Base-by-base conservation (phyloP, 2,329 filamentous ascomycete species). In the Herpotrichia juniperi region DNA sequence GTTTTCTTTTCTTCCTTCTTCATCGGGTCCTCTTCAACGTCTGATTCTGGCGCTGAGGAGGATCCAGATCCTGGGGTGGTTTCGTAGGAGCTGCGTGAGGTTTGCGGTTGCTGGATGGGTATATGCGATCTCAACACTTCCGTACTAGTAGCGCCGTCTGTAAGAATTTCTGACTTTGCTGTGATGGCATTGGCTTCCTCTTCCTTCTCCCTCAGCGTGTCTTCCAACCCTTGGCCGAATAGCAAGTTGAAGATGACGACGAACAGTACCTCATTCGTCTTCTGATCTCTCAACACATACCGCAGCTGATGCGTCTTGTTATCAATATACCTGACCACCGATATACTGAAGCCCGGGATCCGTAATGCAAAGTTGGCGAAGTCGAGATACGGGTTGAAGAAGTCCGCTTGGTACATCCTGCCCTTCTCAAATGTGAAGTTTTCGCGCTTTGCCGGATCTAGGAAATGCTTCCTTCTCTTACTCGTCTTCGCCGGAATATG, bases 351-450 rank as follows among this genome's bases (percentile, higher is more conserved):
- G 0, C 78, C 78, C 0, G 78, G 78, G 14, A 80, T 54, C 48
- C 76, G 74, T 2, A 80, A 53, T 2, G 72, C 64, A 51, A 78
- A 79, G 39, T 78, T 77, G 1, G 74, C 72, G 59, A 79, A 80
- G 54, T 80, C 78, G 4, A 80, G 59, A 59, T 79, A 78, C 19
- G 76, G 76, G 47, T 80, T 80, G 66, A 76, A 79, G 52, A 80
- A 79, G 49, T 80, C 78, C 1, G 65, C 76, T 32, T 76, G 69
- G 48, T 80, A 80, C 48, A 74, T 48, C 17, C 78, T 51, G 0
- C 73, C 78, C 49, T 74, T 71, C 51, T 79, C 76, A 42, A 80
- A 79, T 0, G 67, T 66, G 42, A 79, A 76, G 0, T 53, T 43
- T 25, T 74, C 63, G 10, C 76, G 63, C 25, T 76, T 68, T 17